Percentiles rank a stretch among this genome's conserved stretches.
These are phyloP conservation scores for Vicia villosa DNA, from an alignment of 306 rosid genomes.

Conservation along the genomic window DNA sequence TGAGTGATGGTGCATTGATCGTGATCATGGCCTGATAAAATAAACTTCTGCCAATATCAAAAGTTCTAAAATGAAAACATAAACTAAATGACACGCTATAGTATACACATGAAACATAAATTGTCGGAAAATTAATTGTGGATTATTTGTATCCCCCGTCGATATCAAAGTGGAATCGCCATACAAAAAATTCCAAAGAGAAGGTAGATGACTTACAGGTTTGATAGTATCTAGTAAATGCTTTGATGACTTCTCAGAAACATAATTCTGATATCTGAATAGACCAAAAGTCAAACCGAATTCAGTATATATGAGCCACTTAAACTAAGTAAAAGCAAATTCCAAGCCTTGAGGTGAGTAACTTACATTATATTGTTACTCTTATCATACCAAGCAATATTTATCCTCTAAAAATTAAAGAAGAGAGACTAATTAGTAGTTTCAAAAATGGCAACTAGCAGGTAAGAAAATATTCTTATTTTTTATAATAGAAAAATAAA, in stretches of 20 bases:
- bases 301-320: constrained; percentile 19
- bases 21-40: constrained; percentile 90
- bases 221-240: constrained; percentile 56
- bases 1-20: constrained; percentile 77
- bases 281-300: constrained; percentile 33
- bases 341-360: constrained; percentile 33
- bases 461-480: constrained; percentile 9
- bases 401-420: constrained; percentile 54
- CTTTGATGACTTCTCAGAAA: constrained; percentile 59
- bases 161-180: constrained; percentile 21
- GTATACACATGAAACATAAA: neutral
- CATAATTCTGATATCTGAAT: constrained; percentile 71
- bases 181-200: constrained; percentile 34
- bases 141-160: neutral
- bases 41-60: constrained; percentile 53
- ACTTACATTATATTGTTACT: constrained; percentile 55
- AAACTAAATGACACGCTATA: neutral
- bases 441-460: constrained; percentile 38
- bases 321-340: constrained; percentile 6
- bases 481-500: no score
- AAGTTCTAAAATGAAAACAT: neutral
- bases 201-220: constrained; percentile 55
- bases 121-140: constrained; percentile 1
- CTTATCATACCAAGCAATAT: constrained; percentile 29
- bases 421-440: constrained; percentile 23